phyloP scores from a whole-genome alignment of 495 filamentous ascomycete genomes.

The Penicillium dipodomyicola region DNA sequence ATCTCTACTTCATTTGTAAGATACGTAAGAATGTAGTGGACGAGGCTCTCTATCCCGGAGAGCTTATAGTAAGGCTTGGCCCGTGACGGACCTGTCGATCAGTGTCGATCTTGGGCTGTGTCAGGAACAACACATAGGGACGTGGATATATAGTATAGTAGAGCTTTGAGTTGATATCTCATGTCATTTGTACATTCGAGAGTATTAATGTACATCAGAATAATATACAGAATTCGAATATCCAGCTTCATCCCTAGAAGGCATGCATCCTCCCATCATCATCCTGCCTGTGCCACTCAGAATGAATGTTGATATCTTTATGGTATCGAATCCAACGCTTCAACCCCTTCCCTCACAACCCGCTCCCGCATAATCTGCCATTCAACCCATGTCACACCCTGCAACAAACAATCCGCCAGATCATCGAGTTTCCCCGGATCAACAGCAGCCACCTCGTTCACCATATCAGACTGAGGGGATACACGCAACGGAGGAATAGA shows the following conservation, averaged over 20 bases:
- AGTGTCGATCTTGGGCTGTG: constrained; percentile 1
- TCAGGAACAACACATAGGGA: neutral
- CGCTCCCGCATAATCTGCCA: constrained; percentile 71
- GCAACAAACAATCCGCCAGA: constrained; percentile 83
- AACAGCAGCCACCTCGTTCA: constrained; percentile 13
- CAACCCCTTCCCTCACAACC: constrained; percentile 36
- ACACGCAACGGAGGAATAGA: neutral
- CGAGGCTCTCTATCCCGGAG: neutral
- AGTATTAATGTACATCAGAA: neutral
- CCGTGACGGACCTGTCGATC: neutral
- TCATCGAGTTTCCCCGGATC: constrained; percentile 75
- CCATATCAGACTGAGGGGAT: neutral
- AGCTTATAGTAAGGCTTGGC: neutral
- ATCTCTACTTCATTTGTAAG: neutral
- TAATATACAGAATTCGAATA: neutral
- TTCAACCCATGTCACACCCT: constrained; percentile 80
- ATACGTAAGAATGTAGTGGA: neutral
- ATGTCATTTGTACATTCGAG: neutral
- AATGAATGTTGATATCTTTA: neutral
- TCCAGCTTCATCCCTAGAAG: neutral
- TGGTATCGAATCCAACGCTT: constrained; percentile 13
- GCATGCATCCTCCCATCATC: neutral
- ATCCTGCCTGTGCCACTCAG: neutral
- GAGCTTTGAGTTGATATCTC: neutral
- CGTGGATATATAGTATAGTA: neutral